phyloP scores from a whole-genome alignment of 257 asterid species.

The Scutellaria baicalensis region DNA sequence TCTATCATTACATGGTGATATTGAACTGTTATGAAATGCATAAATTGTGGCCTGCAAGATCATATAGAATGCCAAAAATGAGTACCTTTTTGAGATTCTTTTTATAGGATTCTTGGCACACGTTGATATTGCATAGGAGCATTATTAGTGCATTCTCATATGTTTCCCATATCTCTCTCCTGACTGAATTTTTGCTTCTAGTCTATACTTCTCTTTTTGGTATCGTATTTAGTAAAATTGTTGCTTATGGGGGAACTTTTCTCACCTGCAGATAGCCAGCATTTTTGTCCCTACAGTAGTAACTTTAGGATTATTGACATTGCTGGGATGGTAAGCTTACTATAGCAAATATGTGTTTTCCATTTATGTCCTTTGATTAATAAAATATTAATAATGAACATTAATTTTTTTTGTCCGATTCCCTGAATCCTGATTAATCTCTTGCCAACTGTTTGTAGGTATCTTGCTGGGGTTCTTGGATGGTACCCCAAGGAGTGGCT shows the following conservation, averaged over 20 bases:
- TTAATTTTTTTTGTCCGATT: neutral
- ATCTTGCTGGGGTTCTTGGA: constrained; percentile 75
- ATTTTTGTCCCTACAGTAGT: constrained; percentile 85
- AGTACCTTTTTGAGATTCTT: neutral
- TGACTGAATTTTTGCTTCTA: neutral
- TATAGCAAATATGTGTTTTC: neutral
- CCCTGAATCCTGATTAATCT: neutral
- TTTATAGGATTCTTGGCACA: neutral
- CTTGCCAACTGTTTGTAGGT: constrained; percentile 44
- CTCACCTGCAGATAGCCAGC: constrained; percentile 71
- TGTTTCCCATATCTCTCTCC: neutral
- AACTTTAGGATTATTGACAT: constrained; percentile 61
- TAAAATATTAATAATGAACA: neutral
- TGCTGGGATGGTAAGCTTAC: constrained; percentile 77
- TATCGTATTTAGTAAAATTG: neutral
- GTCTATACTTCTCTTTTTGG: neutral
- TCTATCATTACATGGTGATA: constrained; percentile 2
- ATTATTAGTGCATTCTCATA: neutral
- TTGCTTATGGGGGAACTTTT: constrained; percentile 20
- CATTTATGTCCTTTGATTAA: neutral
- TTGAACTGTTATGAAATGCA: neutral
- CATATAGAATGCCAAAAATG: neutral
- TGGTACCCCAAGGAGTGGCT: constrained; percentile 80
- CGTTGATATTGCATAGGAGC: neutral
- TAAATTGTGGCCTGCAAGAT: neutral